phyloP scores from a whole-genome alignment of 31 red algal genomes.

The Odonthalia washingtoniensis region DNA sequence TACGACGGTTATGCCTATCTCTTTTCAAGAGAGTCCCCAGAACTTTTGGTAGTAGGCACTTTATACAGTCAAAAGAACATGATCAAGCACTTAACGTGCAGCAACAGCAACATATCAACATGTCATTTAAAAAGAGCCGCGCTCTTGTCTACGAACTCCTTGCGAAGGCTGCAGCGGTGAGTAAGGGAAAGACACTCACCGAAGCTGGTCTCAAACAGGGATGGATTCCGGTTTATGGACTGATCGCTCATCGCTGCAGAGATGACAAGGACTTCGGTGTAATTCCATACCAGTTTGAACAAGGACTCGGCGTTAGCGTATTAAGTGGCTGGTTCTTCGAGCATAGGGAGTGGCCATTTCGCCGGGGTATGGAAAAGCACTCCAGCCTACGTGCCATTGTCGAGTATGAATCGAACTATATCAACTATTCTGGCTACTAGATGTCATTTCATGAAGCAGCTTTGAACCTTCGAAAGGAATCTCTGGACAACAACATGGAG shows the following conservation, averaged over 20 bases:
- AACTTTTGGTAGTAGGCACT: too few species aligned
- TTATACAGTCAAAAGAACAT: too few species aligned
- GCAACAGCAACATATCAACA: too few species aligned
- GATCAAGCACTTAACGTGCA: too few species aligned
- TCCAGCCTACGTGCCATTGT: not conserved
- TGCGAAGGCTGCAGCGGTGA: not conserved
- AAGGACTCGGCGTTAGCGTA: too few species aligned
- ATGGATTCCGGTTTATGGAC: not conserved
- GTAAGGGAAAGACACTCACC: not conserved
- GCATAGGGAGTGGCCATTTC: conserved; percentile 24
- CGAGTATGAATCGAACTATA: conserved; percentile 47
- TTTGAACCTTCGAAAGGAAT: not conserved
- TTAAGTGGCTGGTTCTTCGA: conserved; percentile 56
- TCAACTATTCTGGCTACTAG: conserved; percentile 43
- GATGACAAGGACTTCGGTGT: too few species aligned
- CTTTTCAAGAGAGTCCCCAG: too few species aligned
- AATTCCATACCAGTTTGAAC: too few species aligned
- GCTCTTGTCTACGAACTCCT: too few species aligned
- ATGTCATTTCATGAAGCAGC: conserved; percentile 14
- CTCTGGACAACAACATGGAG: conserved; percentile 1
- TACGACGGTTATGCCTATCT: too few species aligned
- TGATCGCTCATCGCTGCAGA: not conserved
- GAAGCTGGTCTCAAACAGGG: not conserved
- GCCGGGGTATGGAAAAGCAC: conserved; percentile 42
- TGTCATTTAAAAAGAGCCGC: too few species aligned